Evolutionary conservation across 139 green algal species (phyloP), one percentile per base, ranked within the genome.

Genomic region (Volvox africanus): DNA sequence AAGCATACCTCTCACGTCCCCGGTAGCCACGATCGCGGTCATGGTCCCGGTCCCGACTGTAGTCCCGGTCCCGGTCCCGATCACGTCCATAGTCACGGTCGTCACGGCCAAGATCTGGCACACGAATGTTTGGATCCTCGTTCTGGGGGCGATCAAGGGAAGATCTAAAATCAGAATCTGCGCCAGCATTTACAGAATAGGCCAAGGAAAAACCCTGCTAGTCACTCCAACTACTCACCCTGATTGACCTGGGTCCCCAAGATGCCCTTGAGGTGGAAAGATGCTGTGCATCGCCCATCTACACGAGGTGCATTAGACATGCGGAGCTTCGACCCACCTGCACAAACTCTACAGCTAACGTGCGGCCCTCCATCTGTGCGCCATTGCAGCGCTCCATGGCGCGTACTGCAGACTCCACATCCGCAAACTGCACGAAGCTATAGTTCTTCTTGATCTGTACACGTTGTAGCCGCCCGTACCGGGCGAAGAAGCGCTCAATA

Each of bases 371-470:
- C 50, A 96, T 93, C 73, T 92, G 37, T 6, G 37, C 81, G 61
- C 93, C 92, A 91, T 97, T 94, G 61, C 92, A 89, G 20, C 88
- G 76, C 79, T 95, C 91, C 79, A 96, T 83, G 20, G 96, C 96
- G 30, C 94, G 91, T 30, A 94, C 92, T 3, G 96, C 96, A 35
- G 95, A 92, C 22, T 95, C 93, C 26, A 97, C 26, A 55, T 93
- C 55, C 16, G 96, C 92, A 89, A 95, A 97, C 93, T 97, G 95
- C 5, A 98, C 93, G 87, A 98, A 98, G 1, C 94, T 94, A 61
- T 96, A 98, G 87, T 94, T 96, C 87, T 91, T 88, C 80, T 96
- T 96, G 65, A 96, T 95, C 86, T 97, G 93, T 65, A 96, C 95
- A 9, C 96, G 92, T n/a, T 89, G 81, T 61, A 96, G 73, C 0